Base-by-base conservation (phyloP, 139 green algal genomes). In the Monoraphidium neglectum region DNA sequence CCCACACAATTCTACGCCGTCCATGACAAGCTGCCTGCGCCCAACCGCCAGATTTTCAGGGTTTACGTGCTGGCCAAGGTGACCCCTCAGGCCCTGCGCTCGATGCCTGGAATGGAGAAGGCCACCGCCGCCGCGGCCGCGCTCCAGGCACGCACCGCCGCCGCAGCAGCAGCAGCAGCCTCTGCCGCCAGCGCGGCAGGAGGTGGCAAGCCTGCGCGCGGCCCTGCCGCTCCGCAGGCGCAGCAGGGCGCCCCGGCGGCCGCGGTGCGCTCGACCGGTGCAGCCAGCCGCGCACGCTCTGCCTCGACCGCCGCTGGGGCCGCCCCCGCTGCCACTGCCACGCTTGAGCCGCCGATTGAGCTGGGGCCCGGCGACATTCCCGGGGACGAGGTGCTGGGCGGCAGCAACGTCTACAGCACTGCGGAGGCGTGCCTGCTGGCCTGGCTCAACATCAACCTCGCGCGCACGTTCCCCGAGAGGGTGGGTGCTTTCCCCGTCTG, bases 41-140 rank as follows among this genome's bases (percentile, higher is more conserved):
- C n/a, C n/a, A n/a, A n/a, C n/a, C n/a, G n/a, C n/a, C 84, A 92
- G 87, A 68, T 89, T 21, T 86, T 94, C 43, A 89, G 88, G 77
- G 66, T 93, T 0, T 94, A 92, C 74, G 82, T 92, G n/a, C 78
- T 95, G 53, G 81, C 82, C 18, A 80, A 84, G 0, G 79, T 94
- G 16, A 93, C 86, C 12, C 73, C 87, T 38, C 87, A 84, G 59
- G 56, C 65, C 32, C 72, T 96, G 36, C 76, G 75, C 10, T 38
- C 70, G 36, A 62, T 94, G 68, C 83, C 90, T 15, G 82, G 82
- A 49, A 70, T 79, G 36, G 67, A 30, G 49, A 21, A 2, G 36
- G 36, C 23, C 43, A 26, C 2, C 30, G 8, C 4, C 6, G 10
- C 47, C 4, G 28, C 67, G 12, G n/a, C 24, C 6, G 38, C n/a